Evolutionary conservation across 345 rosid species (phyloP), one percentile per base, ranked within the genome.

Genomic region (Euphorbia peplus): DNA sequence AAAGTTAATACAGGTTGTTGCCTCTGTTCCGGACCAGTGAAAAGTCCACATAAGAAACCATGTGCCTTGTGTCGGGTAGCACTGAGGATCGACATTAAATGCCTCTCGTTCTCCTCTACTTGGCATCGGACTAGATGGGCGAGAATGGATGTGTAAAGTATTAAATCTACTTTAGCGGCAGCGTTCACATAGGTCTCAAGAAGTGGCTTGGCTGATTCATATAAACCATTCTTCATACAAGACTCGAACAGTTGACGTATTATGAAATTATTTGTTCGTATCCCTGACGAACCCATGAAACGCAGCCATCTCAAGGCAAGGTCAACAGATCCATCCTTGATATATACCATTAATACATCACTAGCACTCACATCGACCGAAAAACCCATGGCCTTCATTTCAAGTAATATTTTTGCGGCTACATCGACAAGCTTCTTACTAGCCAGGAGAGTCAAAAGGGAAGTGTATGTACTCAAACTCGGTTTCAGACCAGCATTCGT

Each of bases 311-410:
- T 88, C 80, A 95, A 79, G 61, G 99, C 97, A 53, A 88, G 84
- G 78, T 92, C 98, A 51, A 92, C 79, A 47, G 93, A 88, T 59
- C 98, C 98, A 73, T 95, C 93, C 79, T 90, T 92, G 64, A 92
- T 89, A 80, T 90, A 95, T 48, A 95, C 90, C 97, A 95, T 91
- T 64, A 95, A 73, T 80, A 95, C 92, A 77, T 95, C 98, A 74
- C 99, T 88, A 18, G 98, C 98, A 60, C 86, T 90, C 61, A 92
- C 97, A 67, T 95, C 98, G 61, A 83, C 92, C 2, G 98, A 85
- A 75, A 80, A 95, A 42, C 99, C 98, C 93, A 88, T 86, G 14
- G 96, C 83, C 81, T 88, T 95, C 99, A 95, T 95, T 79, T 95
- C 98, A 4, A 92, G 98, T 67, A 87, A 81, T 68, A 92, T 84